Base-by-base conservation (phyloP, 805 yeast species). In the Wickerhamiella alocasiicola region DNA sequence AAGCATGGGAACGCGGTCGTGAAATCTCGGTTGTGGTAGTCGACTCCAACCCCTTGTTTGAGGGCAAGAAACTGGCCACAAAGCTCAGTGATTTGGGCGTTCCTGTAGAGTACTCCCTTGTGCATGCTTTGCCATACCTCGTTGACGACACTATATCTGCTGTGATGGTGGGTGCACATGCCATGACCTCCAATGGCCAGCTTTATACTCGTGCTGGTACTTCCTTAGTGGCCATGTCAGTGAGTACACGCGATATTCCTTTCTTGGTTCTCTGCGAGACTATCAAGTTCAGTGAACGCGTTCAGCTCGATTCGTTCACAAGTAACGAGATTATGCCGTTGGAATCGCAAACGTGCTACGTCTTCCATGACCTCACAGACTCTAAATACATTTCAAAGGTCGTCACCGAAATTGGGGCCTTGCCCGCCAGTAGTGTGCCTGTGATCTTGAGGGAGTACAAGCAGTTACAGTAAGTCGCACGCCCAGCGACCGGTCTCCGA, bases 371-470 rank as follows among this genome's bases (percentile, higher is more conserved):
- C 61, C 68, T 91, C 51, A 88, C 97, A 1, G 96, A 95, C 26
- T 94, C 95, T 11, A 82, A 78, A 50, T 82, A 81, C 55, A 83
- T 91, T 53, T 87, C 88, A 58, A 91, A 91, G 64, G 84, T 91
- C 44, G 84, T 91, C 41, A 91, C 97, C 2, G 98, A 91, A 60
- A 75, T 88, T 48, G 98, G 98, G 21, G 83, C 94, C 2, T 68
- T 91, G 50, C 98, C 98, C 9, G 95, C 98, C 31, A 81, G 94
- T n/a, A 84, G 97, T 1, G 97, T 91, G 44, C 98, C 98, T 20
- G 97, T 91, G 36, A 83, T 91, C 46, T 66, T 91, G 52, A 74
- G 97, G 62, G 98, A 91, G 61, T 91, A 88, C 61, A 44, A 41
- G 28, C 43, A 40, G 34, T 31, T 37, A 17, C 41, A 37, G 23